Conservation (phyloP, 192 early-diverging fungal genomes). For the Coemansia sp. region DNA sequence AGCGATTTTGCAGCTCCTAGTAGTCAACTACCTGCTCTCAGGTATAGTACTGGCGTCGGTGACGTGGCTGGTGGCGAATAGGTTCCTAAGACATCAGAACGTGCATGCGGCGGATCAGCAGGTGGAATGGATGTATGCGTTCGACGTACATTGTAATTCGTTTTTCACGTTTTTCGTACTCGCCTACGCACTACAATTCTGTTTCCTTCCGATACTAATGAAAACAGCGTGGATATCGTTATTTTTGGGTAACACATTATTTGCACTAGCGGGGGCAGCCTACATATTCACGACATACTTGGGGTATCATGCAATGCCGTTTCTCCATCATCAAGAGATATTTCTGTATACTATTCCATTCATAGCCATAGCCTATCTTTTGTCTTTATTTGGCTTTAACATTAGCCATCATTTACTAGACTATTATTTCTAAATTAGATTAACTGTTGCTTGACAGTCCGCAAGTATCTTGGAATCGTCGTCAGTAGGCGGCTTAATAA, state of each 20-base stretch:
- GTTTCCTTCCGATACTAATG: conserved; percentile 84
- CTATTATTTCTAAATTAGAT: conserved; percentile 66
- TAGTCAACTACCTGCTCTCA: conserved; percentile 34
- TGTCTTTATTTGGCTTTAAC: conserved; percentile 75
- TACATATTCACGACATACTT: conserved; percentile 92
- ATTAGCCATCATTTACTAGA: conserved; percentile 73
- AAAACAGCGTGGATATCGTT: conserved; percentile 78
- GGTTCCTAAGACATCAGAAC: conserved; percentile 75
- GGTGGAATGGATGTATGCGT: conserved; percentile 96
- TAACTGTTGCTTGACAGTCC: conserved; percentile 13
- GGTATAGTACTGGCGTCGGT: conserved; percentile 29
- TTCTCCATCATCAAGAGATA: conserved; percentile 84
- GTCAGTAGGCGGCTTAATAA: conserved; percentile 40
- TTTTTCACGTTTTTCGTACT: conserved; percentile 89
- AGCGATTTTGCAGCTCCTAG: conserved; percentile 43
- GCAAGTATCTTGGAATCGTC: conserved; percentile 31
- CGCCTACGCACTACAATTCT: conserved; percentile 91
- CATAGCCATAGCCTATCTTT: conserved; percentile 61
- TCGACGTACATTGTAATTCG: conserved; percentile 97
- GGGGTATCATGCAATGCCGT: conserved; percentile 95
- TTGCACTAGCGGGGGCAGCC: conserved; percentile 74
- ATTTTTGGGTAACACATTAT: conserved; percentile 88
- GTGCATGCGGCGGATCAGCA: conserved; percentile 82
- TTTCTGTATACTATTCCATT: conserved; percentile 88
- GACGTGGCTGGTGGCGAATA: conserved; percentile 69